Conservation (phyloP, 768 basidiomycete species). For the Scleroderma bovista region DNA sequence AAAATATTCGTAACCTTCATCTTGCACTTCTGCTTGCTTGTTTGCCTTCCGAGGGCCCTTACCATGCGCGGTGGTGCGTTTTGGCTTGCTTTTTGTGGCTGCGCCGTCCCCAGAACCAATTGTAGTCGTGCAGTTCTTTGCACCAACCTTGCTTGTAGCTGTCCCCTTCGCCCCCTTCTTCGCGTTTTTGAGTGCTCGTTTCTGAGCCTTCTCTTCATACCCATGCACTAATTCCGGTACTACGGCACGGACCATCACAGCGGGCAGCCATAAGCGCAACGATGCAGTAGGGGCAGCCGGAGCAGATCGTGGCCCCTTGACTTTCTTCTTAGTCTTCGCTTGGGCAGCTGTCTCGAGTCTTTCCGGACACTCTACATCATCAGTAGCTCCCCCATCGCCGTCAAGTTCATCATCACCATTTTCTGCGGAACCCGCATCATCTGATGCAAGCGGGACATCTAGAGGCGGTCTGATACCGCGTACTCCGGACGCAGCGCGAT, state of each 20-base stretch:
- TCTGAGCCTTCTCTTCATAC: conserved; percentile 54
- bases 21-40: conserved; percentile 19
- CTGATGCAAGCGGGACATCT: conserved; percentile 36
- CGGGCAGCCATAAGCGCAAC: conserved; percentile 77
- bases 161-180: conserved; percentile 13
- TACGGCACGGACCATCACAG: conserved; percentile 64
- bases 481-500: conserved; percentile 60
- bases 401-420: conserved; percentile 41
- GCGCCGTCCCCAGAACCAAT: neutral
- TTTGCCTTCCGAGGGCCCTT: conserved; percentile 16
- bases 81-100: conserved; percentile 6
- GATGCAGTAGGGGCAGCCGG: conserved; percentile 47
- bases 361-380: conserved; percentile 8
- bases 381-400: conserved; percentile 31
- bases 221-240: conserved; percentile 60
- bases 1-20: conserved; percentile 22
- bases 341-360: conserved; percentile 24
- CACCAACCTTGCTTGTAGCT: neutral
- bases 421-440: conserved; percentile 45
- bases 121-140: neutral
- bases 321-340: conserved; percentile 23
- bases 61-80: neutral
- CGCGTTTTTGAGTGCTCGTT: conserved; percentile 34
- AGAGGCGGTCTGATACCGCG: conserved; percentile 50
- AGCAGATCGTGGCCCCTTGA: conserved; percentile 35